Base-by-base conservation (phyloP, 345 rosid genomes). In the Salix suchowensis region DNA sequence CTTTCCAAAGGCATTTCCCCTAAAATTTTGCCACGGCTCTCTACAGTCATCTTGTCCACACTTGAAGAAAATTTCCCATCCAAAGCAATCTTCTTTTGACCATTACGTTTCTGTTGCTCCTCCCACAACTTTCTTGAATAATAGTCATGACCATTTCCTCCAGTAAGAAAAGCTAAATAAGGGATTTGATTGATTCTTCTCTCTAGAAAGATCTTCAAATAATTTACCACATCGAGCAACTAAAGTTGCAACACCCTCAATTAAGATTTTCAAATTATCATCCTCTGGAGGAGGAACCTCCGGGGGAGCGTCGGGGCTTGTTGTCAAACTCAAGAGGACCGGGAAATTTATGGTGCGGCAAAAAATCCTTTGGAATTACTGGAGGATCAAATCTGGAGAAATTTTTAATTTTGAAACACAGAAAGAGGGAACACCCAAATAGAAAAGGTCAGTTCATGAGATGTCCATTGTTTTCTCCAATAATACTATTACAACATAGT, bases 171-270 rank as follows among this genome's bases (percentile, higher is more conserved):
- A 87, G n/a, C 85, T 87, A 85, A 92, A 96, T 72, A 88, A 79
- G 75, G 97, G 93, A 84, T 96, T 92, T 72, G 94, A 86, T 74
- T 86, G 88, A 81, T 96, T 91, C 88, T 93, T 96, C 86, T 91
- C 97, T 81, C 92, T 88, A 36, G 97, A 94, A 82, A 96, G 97
- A 83, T 96, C 99, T 86, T 96, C 99, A 77, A 87, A 96, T 34
- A 93, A 75, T 85, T 92, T 93, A 76, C 99, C 98, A 58, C 97
- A 96, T 73, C 94, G 93, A 78, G 95, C 94, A 69, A 96, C 99
- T 78, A 96, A 89, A 74, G 92, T 87, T 65, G 97, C 99, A 82
- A 93, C 92, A 68, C 98, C 98, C 67, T 93, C 94, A 70, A 96
- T 92, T 77, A 96, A 80, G 81, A 93, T 76, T 87, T 87, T 93